Evolutionary conservation across 2,329 filamentous ascomycete species (phyloP), one percentile per base, ranked within the genome.

Genomic region (Fonsecaea multimorphosa): DNA sequence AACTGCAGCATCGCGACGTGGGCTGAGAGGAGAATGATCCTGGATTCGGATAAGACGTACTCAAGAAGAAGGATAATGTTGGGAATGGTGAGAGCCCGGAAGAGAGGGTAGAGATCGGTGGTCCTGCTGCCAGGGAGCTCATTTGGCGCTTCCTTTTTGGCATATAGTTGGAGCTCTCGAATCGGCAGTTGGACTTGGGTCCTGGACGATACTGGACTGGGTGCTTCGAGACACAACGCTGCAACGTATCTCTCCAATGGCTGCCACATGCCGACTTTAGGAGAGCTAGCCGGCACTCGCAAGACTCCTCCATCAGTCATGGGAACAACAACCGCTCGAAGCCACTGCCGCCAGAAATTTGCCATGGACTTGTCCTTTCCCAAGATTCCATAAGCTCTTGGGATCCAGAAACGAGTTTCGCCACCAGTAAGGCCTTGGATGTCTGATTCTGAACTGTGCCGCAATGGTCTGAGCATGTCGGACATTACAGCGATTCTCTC

Each of bases 401-500:
- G 95, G 58, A 92, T 93, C 95, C 95, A 99, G 66, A 98, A 88
- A 1, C 94, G 95, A 60, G 92, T 97, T 76, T 98, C 95, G 51
- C 94, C 93, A 70, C 96, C 92, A 0, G 94, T 98, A 68, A 99
- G 83, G 22, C 95, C 95, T 76, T 99, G 95, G 67, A 99, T 99
- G 80, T 97, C 98, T 58, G 93, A 94, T 32, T 95, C 94, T 52
- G 95, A 95, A 38, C 92, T 95, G 77, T 98, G 95, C 71, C 95
- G 87, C 72, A 99, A 87, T 16, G 95, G 95, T 66, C 94, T 87
- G 70, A 99, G 81, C 79, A 99, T 90, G 78, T 99, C 95, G 1
- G 94, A 93, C 95, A 99, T 99, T 61, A 99, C 83, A 34, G 88
- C 87, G 73, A 99, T 99, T 80, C 97, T 98, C 80, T 99, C 95